Evolutionary conservation across 331 rosid genomes (phyloP), one percentile per base, ranked within the genome.

Genomic region (Cydonia oblonga): DNA sequence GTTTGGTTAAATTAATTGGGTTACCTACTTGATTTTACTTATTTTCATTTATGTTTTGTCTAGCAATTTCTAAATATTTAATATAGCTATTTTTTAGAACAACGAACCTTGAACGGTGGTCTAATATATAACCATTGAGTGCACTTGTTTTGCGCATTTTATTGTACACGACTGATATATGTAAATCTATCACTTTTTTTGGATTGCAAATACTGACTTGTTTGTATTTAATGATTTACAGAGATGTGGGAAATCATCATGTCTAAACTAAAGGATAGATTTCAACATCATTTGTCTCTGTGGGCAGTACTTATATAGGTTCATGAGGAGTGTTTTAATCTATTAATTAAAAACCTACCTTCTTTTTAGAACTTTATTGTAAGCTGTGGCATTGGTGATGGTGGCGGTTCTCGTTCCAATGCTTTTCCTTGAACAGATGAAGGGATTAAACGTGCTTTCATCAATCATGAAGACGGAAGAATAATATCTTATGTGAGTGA

Each of bases 381-480:
- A 11, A 6, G 7, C 29, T 1, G 29, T 38, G 69, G 53, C 53
- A 5, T 5, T 16, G 9, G 53, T 16, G 53, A 5, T 46, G 20
- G 1, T 46, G 29, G 70, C 1, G 8, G 15, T 16, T 66, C 32
- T 9, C 19, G 20, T 44, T 62, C 30, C 9, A 9, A 20, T 10
- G 42, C 68, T 2, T 25, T 71, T 59, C 29, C 33, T 10, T 25
- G 29, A 52, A 29, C 46, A 52, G 13, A 52, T 13, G 29, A 28
- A 29, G 49, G 24, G 73, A 26, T 49, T 49, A 32, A 22, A 49
- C 44, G 59, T 33, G 53, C 73, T 23, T 24, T 52, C 67, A 71
- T 56, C 75, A 71, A 57, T 71, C 66, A 71, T 32, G 64, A 70
- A 70, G 23, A 14, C 64, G 11, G 11, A 22, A 70, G 15, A n/a